Base-by-base conservation (phyloP, 2,329 filamentous ascomycete species). In the Exserohilum turcica region DNA sequence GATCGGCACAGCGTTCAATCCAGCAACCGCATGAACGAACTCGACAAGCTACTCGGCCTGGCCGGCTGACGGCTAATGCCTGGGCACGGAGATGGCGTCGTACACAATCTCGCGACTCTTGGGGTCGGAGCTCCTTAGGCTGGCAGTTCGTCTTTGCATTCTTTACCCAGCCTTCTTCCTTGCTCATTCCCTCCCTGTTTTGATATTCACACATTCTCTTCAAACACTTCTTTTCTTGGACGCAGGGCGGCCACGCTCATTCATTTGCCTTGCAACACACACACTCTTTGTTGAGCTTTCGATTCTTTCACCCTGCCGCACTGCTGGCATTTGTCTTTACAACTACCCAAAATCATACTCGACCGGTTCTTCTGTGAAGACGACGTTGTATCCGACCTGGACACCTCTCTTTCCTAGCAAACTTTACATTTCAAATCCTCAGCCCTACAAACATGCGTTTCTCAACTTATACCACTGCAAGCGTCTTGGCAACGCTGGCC, bases 401-500 rank as follows among this genome's bases (percentile, higher is more conserved):
- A 42, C 38, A 15, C 16, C 39, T 40, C 36, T 27, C 16, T 45
- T 38, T 35, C 19, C 24, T 24, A 32, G 4, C 32, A 44, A 39
- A 27, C 9, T 27, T 18, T 21, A 21, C 13, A 51, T 55, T 37
- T 37, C 12, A 6, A 32, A n/a, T 24, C 12, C 50, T 27, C 16
- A 43, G 42, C 39, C 54, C 36, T 35, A 60, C 60, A 46, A 65
- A 62, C 13, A 73, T 74, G 71, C 70, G 63, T 52, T 70, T 69
- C 56, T 65, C 61, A 40, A 51, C 63, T 29, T 67, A 64, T 43
- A 43, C 65, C 39, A 60, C 61, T 6, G 60, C 63, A 27, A 66
- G 69, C 57, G 69, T 70, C 12, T 56, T 78, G 48, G 67, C 67
- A 24, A 62, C 65, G 48, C 45, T 74, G 18, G 67, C 68, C 51